Percentiles rank a stretch among this genome's conserved stretches.
These are phyloP conservation scores for Agaricus blazei DNA, from an alignment of 768 basidiomycete genomes.

Conservation along the genomic window DNA sequence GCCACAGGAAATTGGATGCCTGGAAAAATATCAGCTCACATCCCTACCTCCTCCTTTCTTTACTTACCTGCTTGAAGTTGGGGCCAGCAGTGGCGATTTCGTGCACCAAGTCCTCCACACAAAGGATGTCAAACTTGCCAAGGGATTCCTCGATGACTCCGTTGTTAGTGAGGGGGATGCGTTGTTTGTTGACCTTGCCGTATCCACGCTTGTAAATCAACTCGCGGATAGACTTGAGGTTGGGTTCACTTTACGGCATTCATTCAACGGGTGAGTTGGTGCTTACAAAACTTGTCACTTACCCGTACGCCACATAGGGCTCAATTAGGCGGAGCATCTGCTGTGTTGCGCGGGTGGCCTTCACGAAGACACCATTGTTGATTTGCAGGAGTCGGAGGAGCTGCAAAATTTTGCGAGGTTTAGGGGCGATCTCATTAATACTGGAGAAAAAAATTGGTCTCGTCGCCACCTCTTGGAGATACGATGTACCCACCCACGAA, in stretches of 20 bases:
- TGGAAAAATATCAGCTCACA: conserved; percentile 20
- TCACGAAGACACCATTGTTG: conserved; percentile 99
- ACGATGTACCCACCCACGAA: conserved; percentile 71
- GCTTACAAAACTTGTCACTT: neutral
- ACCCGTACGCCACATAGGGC: conserved; percentile 98
- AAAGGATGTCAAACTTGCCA: conserved; percentile 94
- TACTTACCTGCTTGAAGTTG: conserved; percentile 94
- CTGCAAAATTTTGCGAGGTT: conserved; percentile 98
- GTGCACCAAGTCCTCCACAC: conserved; percentile 94
- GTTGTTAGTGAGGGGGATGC: conserved; percentile 94
- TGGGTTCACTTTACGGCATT: conserved; percentile 66
- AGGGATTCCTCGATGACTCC: conserved; percentile 86
- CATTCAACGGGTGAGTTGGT: neutral
- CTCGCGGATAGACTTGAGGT: conserved; percentile 94
- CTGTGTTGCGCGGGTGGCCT: conserved; percentile 92
- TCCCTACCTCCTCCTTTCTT: neutral
- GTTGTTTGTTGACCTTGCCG: conserved; percentile 96
- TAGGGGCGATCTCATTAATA: conserved; percentile 99
- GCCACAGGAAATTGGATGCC: conserved; percentile 98
- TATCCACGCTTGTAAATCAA: conserved; percentile 99
- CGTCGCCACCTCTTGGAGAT: neutral
- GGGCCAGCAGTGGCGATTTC: conserved; percentile 94
- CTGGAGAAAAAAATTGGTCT: conserved; percentile 33
- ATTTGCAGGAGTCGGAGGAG: conserved; percentile 98
- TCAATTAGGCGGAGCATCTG: conserved; percentile 98